Conservation (phyloP, 2,329 filamentous ascomycete species). For the Fusarium decemcellulare region DNA sequence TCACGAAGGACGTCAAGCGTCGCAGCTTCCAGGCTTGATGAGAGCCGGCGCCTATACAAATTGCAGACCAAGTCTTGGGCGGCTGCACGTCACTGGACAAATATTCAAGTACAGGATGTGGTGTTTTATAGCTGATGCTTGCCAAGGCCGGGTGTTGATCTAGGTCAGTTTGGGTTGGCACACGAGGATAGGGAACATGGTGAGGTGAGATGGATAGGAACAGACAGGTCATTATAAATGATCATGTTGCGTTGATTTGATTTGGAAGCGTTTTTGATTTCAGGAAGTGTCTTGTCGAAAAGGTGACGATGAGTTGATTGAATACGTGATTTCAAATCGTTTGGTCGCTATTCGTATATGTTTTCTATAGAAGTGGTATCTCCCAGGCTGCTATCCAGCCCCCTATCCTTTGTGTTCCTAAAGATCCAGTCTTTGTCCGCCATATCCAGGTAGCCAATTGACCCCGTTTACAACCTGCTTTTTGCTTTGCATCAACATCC, state of each 20-base stretch:
- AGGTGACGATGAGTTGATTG: constrained; percentile 6
- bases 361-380: constrained; percentile 33
- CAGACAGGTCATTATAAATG: constrained; percentile 10
- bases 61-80: background rate
- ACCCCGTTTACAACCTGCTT: constrained; percentile 11
- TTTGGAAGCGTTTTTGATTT: constrained; percentile 29
- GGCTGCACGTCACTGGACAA: background rate
- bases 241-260: constrained; percentile 15
- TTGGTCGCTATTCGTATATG: background rate
- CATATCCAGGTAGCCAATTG: background rate
- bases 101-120: background rate
- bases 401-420: constrained; percentile 4
- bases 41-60: constrained; percentile 1
- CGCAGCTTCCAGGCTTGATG: constrained; percentile 44
- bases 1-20: constrained; percentile 63
- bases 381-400: background rate
- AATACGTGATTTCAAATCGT: constrained; percentile 15
- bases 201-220: constrained; percentile 8
- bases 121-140: background rate
- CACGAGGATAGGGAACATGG: constrained; percentile 2
- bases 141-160: background rate
- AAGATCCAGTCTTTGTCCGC: constrained; percentile 35
- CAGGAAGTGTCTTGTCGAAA: constrained; percentile 4
- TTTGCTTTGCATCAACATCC: constrained; percentile 4
- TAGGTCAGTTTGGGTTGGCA: background rate